Conservation (phyloP, 2,329 filamentous ascomycete species). For the Phialocephala subalpina region DNA sequence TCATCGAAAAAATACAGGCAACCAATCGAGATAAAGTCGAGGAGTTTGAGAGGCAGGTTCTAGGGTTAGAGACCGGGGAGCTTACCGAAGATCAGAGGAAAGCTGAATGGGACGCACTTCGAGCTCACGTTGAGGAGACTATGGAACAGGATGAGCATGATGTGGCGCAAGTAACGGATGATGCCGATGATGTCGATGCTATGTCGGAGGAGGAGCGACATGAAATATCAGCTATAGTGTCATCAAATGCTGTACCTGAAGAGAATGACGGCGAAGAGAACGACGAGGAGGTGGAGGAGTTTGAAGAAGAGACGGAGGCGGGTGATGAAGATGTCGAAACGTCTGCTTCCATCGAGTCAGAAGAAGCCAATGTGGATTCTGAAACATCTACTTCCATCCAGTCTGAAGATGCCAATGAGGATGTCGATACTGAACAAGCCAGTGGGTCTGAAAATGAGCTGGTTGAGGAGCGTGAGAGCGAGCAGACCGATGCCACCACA, state of each 20-base stretch:
- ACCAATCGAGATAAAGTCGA: constrained; percentile 70
- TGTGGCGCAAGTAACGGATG: constrained; percentile 26
- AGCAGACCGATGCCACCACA: background rate
- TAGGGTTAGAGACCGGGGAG: constrained; percentile 53
- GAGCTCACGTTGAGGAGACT: constrained; percentile 44
- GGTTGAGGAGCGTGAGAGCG: background rate
- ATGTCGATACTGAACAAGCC: background rate
- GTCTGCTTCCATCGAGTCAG: background rate
- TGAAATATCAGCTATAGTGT: constrained; percentile 15
- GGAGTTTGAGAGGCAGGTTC: constrained; percentile 70
- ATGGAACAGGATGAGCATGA: constrained; percentile 42
- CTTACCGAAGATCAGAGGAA: constrained; percentile 35
- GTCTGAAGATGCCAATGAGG: background rate
- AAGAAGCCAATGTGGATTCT: constrained; percentile 13
- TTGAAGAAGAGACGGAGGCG: constrained; percentile 11
- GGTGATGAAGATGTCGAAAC: background rate
- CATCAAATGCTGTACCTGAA: background rate
- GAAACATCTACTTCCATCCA: background rate
- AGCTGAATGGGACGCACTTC: constrained; percentile 42
- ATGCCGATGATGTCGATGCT: constrained; percentile 19
- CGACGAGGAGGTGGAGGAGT: constrained; percentile 25
- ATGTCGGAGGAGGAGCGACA: constrained; percentile 23
- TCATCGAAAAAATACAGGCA: constrained; percentile 78
- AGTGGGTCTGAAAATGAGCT: background rate
- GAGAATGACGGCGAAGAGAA: background rate